phyloP scores from a whole-genome alignment of 106 monocot species.

The Dendrobium huoshanense region DNA sequence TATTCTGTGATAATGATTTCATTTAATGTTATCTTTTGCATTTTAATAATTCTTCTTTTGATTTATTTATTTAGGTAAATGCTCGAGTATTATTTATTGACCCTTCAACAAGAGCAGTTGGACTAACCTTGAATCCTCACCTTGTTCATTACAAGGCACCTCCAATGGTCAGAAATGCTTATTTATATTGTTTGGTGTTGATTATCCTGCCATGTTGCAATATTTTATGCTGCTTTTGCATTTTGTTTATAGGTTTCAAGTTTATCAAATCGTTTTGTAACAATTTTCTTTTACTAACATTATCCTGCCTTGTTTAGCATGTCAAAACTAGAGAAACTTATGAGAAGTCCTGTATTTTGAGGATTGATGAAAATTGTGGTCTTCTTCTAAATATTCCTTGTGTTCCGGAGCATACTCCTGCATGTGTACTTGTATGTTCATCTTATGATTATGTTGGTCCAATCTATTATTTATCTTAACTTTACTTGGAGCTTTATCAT shows the following conservation, averaged over 20 bases:
- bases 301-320: conserved; percentile 27
- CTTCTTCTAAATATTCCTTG: conserved; percentile 79
- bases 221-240: not conserved
- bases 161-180: conserved; percentile 52
- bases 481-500: not conserved
- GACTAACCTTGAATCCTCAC: conserved; percentile 70
- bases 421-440: conserved; percentile 68
- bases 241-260: not conserved
- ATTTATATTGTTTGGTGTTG: not conserved
- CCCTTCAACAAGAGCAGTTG: conserved; percentile 84
- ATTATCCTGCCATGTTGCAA: not conserved
- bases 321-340: conserved; percentile 87
- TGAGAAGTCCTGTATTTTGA: conserved; percentile 60
- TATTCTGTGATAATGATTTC: not conserved
- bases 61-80: conserved; percentile 52
- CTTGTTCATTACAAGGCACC: conserved; percentile 54
- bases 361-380: conserved; percentile 71
- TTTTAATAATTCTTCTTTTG: not conserved
- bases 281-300: not conserved
- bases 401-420: conserved; percentile 48
- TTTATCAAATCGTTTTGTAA: not conserved
- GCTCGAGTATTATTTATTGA: conserved; percentile 94
- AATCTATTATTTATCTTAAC: not conserved
- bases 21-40: not conserved
- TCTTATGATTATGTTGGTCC: not conserved